Conservation (phyloP, 345 rosid genomes). For the Sonneratia alba region DNA sequence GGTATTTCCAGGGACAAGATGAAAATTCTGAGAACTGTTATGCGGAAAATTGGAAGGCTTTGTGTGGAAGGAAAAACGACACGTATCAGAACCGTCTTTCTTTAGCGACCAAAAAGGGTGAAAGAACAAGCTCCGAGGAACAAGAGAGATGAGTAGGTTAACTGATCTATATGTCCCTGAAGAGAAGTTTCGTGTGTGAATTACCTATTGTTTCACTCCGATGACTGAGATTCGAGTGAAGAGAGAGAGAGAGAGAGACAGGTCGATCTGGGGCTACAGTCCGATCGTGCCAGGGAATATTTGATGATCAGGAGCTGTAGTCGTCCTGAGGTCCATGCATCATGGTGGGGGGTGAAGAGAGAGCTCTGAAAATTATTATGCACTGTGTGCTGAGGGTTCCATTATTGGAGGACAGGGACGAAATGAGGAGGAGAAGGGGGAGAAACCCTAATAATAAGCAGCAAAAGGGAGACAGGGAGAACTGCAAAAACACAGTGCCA, state of each 20-base stretch:
- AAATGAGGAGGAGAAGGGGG: neutral
- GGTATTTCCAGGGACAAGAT: no score
- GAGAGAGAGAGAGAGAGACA: neutral
- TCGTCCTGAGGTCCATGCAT: neutral
- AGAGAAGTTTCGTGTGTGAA: no score
- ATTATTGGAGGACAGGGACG: neutral
- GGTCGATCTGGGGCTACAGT: neutral
- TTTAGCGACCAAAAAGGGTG: no score
- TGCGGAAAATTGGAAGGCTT: no score
- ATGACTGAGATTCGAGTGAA: neutral
- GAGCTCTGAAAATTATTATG: neutral
- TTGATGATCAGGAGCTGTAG: neutral
- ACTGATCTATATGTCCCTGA: no score
- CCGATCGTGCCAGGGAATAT: neutral
- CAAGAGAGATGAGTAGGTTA: no score
- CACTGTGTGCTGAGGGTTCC: neutral
- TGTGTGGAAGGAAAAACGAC: no score
- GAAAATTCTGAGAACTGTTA: no score
- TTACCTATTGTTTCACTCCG: no score
- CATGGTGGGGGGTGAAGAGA: neutral
- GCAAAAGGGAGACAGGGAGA: neutral
- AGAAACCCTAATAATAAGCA: neutral
- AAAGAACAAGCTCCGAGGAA: no score
- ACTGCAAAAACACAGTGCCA: slow-evolving; percentile 3
- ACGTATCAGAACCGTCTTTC: no score